Conservation (phyloP, 306 rosid genomes). For the Begonia fuchsioides region DNA sequence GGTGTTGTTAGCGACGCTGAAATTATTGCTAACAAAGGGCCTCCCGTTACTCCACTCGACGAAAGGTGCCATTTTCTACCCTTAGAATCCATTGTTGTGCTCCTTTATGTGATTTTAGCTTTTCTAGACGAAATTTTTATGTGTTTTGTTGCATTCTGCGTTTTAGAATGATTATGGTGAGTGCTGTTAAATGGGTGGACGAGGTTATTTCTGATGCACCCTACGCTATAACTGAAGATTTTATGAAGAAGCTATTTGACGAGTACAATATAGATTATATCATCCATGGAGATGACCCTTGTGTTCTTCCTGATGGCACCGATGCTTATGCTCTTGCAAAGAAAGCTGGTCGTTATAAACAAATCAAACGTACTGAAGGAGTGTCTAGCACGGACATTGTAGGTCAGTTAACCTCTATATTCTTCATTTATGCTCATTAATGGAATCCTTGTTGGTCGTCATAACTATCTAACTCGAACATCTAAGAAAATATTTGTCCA, state of each 20-base stretch:
- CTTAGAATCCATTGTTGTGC: no score
- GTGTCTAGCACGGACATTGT: conserved; percentile 57
- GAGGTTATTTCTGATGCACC: conserved; percentile 52
- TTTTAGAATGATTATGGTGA: conserved; percentile 43
- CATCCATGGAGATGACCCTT: conserved; percentile 49
- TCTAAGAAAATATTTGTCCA: background rate
- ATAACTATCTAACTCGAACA: no score
- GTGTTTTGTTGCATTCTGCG: no score
- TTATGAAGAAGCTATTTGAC: conserved; percentile 47
- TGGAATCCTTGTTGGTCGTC: no score
- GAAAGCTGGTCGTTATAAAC: conserved; percentile 57
- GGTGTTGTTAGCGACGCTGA: conserved; percentile 53
- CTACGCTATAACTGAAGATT: conserved; percentile 47
- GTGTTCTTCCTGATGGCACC: conserved; percentile 50
- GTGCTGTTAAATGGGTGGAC: conserved; percentile 51
- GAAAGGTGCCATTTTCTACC: conserved; percentile 28
- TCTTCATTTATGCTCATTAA: background rate
- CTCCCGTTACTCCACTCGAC: conserved; percentile 44
- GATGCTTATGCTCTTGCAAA: conserved; percentile 56
- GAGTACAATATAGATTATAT: conserved; percentile 41
- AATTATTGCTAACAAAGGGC: conserved; percentile 41
- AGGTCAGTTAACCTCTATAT: conserved; percentile 18
- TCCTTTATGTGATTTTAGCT: background rate
- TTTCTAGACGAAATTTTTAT: background rate
- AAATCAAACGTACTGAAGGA: conserved; percentile 53